phyloP scores from a whole-genome alignment of 1,284 basidiomycete species.

The Wolfiporia cocos region DNA sequence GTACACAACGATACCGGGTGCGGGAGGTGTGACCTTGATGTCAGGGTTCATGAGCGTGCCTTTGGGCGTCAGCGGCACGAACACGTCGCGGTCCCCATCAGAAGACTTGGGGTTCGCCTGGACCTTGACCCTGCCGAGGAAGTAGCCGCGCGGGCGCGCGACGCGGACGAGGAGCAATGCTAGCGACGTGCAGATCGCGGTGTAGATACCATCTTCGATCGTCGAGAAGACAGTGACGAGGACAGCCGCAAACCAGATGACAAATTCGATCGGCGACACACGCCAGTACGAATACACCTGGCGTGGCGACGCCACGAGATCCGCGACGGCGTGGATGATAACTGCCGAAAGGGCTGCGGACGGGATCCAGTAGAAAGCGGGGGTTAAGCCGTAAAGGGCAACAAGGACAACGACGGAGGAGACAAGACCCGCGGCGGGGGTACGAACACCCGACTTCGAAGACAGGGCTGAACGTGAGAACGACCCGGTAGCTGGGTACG shows the following conservation, averaged over 20 bases:
- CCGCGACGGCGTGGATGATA: slow-evolving; percentile 94
- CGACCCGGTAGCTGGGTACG: slow-evolving; percentile 96
- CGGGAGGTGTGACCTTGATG: slow-evolving; percentile 72
- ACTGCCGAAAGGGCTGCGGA: slow-evolving; percentile 80
- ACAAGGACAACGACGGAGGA: slow-evolving; percentile 89
- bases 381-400: slow-evolving; percentile 89
- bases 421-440: slow-evolving; percentile 86
- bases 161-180: slow-evolving; percentile 86
- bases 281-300: slow-evolving; percentile 94
- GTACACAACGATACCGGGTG: slow-evolving; percentile 88
- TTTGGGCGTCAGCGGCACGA: slow-evolving; percentile 67
- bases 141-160: slow-evolving; percentile 87
- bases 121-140: slow-evolving; percentile 75
- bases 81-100: slow-evolving; percentile 67
- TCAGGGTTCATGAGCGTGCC: slow-evolving; percentile 60
- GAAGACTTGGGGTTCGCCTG: slow-evolving; percentile 26
- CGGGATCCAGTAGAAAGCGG: slow-evolving; percentile 88
- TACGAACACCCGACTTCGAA: slow-evolving; percentile 94
- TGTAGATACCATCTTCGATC: slow-evolving; percentile 95
- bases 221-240: slow-evolving; percentile 83
- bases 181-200: slow-evolving; percentile 76
- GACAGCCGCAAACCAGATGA: slow-evolving; percentile 89
- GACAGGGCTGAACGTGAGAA: slow-evolving; percentile 97
- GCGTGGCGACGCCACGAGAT: slow-evolving; percentile 83
- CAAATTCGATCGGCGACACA: slow-evolving; percentile 87